A percentile compares a stretch with the other conserved stretches of the same genome.
phyloP scores from a whole-genome alignment of 768 basidiomycete genomes.

The Vararia minispora region DNA sequence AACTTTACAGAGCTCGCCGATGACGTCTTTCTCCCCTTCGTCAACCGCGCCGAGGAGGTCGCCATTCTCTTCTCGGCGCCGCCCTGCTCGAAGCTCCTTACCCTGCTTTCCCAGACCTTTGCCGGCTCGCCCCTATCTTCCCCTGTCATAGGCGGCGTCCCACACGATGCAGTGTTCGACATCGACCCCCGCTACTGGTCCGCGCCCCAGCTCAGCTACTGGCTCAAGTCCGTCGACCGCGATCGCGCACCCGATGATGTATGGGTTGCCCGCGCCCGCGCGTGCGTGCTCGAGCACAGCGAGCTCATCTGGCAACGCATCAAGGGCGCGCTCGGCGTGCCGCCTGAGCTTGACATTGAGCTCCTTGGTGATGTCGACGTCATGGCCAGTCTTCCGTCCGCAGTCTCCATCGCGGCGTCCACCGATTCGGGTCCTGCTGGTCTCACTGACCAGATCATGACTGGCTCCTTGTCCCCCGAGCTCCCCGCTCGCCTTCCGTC shows the following conservation, averaged over 20 bases:
- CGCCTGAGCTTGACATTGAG: slow-evolving; percentile 70
- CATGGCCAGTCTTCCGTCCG: not conserved
- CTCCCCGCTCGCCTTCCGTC: no score
- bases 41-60: slow-evolving; percentile 75
- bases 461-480: no score
- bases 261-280: slow-evolving; percentile 67
- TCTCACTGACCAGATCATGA: no score
- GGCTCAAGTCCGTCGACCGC: slow-evolving; percentile 56
- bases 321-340: slow-evolving; percentile 80
- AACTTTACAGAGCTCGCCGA: slow-evolving; percentile 69
- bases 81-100: slow-evolving; percentile 61
- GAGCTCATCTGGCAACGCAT: slow-evolving; percentile 90
- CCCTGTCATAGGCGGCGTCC: slow-evolving; percentile 18
- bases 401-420: no score
- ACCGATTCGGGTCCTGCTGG: no score
- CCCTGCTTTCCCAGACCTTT: slow-evolving; percentile 65
- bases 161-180: slow-evolving; percentile 21
- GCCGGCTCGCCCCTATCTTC: slow-evolving; percentile 17
- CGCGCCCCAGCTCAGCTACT: slow-evolving; percentile 55
- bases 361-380: slow-evolving; percentile 20
- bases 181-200: slow-evolving; percentile 62
- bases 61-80: slow-evolving; percentile 48
- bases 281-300: slow-evolving; percentile 63
- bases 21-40: slow-evolving; percentile 75
- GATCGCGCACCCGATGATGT: slow-evolving; percentile 52